Conservation (phyloP, 352 stramenopile genomes). For the Pythium coloratum region DNA sequence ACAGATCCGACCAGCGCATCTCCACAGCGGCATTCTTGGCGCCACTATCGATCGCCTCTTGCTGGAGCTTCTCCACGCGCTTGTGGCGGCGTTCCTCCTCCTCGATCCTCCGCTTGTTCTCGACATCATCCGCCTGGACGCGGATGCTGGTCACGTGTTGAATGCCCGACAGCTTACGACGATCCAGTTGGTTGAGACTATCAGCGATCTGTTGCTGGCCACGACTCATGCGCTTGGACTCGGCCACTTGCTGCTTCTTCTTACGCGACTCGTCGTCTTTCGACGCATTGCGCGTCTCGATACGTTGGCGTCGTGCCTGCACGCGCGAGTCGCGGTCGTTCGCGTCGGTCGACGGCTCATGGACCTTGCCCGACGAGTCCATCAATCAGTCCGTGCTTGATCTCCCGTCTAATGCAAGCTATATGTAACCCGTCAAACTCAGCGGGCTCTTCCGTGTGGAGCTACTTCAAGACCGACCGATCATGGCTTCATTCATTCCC, state of each 20-base stretch:
- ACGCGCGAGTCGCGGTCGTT: conserved; percentile 69
- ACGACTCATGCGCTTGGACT: conserved; percentile 68
- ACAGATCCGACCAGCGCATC: conserved; percentile 91
- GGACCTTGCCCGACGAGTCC: conserved; percentile 34
- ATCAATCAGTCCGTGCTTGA: conserved; percentile 13
- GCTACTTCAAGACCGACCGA: background rate
- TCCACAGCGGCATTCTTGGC: conserved; percentile 93
- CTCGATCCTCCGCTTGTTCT: conserved; percentile 88
- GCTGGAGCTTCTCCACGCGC: conserved; percentile 85
- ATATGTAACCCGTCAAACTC: too few relatives aligned
- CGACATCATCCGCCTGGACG: conserved; percentile 86
- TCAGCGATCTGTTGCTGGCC: conserved; percentile 77
- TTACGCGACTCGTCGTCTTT: conserved; percentile 80
- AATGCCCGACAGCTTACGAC: conserved; percentile 77
- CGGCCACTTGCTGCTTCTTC: conserved; percentile 60
- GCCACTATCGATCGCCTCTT: conserved; percentile 88
- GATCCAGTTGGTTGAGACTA: conserved; percentile 75
- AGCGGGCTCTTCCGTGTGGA: background rate
- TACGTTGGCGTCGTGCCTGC: conserved; percentile 61
- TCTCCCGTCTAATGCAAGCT: background rate
- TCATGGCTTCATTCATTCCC: background rate
- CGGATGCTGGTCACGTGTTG: conserved; percentile 91
- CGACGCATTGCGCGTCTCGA: conserved; percentile 75
- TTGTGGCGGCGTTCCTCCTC: conserved; percentile 89
- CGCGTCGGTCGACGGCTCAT: conserved; percentile 35